Percentiles rank a stretch among this genome's conserved stretches.
Conservation (phyloP, 2,329 filamentous ascomycete species). For the Penicillium sp. region DNA sequence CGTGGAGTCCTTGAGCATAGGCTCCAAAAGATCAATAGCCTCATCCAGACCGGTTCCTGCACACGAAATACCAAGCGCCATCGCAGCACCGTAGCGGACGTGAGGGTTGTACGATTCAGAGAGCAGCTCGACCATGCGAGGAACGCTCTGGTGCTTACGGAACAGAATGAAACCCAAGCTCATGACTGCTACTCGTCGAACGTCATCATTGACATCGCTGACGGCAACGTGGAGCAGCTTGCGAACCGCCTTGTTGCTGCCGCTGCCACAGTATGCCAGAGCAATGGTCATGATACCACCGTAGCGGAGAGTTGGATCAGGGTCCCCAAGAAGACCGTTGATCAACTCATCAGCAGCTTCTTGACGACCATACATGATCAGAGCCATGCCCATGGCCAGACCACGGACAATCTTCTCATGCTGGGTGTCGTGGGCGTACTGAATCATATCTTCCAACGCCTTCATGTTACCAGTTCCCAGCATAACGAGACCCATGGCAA, state of each 20-base stretch:
- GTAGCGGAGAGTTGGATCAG: conserved; percentile 90
- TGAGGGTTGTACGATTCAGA: conserved; percentile 99
- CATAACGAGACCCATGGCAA: conserved; percentile 98
- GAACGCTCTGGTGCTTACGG: conserved; percentile 94
- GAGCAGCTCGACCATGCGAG: conserved; percentile 96
- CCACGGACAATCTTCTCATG: conserved; percentile 99
- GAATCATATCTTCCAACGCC: conserved; percentile 93
- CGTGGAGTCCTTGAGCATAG: conserved; percentile 99
- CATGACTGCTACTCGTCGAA: conserved; percentile 94
- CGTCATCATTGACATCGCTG: conserved; percentile 97
- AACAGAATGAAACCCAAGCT: conserved; percentile 97
- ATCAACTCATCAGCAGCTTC: conserved; percentile 94
- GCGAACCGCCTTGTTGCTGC: conserved; percentile 97
- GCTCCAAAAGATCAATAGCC: conserved; percentile 93
- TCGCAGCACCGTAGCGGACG: conserved; percentile 94
- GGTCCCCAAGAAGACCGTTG: conserved; percentile 87
- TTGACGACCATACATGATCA: conserved; percentile 97
- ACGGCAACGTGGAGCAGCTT: conserved; percentile 94
- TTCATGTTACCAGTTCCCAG: conserved; percentile 94
- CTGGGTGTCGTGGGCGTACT: conserved; percentile 95
- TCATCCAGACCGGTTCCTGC: conserved; percentile 94
- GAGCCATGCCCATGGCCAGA: conserved; percentile 90
- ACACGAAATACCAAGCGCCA: conserved; percentile 97
- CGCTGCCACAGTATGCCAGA: conserved; percentile 92
- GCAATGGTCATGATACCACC: conserved; percentile 99